phyloP scores from a whole-genome alignment of 176 grass and related monocot species.

The Zoysia pacifica region DNA sequence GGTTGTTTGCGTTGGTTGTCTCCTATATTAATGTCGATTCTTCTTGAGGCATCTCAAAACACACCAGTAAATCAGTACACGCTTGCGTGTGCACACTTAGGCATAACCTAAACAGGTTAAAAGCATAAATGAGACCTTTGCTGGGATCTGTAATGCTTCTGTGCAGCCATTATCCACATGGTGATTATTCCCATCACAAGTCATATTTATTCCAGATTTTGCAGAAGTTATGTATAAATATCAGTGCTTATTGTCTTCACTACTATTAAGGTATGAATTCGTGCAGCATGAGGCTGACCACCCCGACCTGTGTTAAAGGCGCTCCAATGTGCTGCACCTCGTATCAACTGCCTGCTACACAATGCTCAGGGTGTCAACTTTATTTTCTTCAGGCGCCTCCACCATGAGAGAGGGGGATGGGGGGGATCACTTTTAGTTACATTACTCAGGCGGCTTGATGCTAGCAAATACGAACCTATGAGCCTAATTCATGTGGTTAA shows the following conservation, averaged over 20 bases:
- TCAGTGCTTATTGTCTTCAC: not conserved
- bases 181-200: not conserved
- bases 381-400: too few species aligned
- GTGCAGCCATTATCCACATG: not conserved
- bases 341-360: too few species aligned
- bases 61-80: not conserved
- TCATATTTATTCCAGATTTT: not conserved
- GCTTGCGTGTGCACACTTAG: not conserved
- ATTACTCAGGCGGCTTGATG: too few species aligned
- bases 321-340: too few species aligned
- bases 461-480: too few species aligned
- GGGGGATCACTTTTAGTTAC: too few species aligned
- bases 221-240: conserved; percentile 3
- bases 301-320: too few species aligned
- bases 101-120: not conserved
- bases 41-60: too few species aligned
- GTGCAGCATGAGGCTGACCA: too few species aligned
- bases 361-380: too few species aligned
- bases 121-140: not conserved
- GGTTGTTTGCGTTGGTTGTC: not conserved
- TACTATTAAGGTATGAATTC: not conserved
- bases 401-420: too few species aligned
- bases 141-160: not conserved
- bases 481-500: too few species aligned
- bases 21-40: not conserved